Conservation (phyloP, 768 basidiomycete species). For the Cyclocybe aegerita region DNA sequence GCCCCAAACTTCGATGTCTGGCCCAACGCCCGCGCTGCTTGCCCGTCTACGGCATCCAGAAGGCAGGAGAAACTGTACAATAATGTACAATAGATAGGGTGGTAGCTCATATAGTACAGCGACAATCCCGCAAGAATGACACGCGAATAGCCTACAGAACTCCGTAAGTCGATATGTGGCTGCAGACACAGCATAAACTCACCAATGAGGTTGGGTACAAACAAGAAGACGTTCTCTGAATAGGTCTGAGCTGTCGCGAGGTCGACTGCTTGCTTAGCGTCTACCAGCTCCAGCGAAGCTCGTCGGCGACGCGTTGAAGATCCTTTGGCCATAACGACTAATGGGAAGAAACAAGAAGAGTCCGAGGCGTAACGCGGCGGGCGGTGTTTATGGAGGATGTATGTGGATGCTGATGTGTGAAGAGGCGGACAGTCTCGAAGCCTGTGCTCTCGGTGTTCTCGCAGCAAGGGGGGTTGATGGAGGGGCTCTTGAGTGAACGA, state of each 20-base stretch:
- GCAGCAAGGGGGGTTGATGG: too few relatives aligned
- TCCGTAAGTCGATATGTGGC: constrained; percentile 12
- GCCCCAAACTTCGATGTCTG: constrained; percentile 98
- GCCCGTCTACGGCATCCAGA: constrained; percentile 93
- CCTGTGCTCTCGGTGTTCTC: too few relatives aligned
- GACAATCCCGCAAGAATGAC: constrained; percentile 88
- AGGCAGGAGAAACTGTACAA: constrained; percentile 89
- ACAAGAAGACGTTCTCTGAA: constrained; percentile 96
- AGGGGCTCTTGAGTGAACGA: too few relatives aligned
- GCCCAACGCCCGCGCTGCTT: constrained; percentile 82
- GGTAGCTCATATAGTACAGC: constrained; percentile 91
- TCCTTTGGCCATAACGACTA: constrained; percentile 29
- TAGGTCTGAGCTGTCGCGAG: constrained; percentile 84
- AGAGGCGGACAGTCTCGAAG: too few relatives aligned
- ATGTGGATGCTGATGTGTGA: too few relatives aligned
- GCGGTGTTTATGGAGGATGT: too few relatives aligned
- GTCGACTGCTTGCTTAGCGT: constrained; percentile 84
- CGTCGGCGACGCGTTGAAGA: constrained; percentile 42
- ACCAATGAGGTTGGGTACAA: constrained; percentile 97
- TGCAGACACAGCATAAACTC: constrained; percentile 24
- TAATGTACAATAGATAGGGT: constrained; percentile 89
- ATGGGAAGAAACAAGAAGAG: too few relatives aligned
- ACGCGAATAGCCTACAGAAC: constrained; percentile 75
- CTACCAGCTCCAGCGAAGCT: constrained; percentile 67
- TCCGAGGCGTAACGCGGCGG: too few relatives aligned